phyloP scores from a whole-genome alignment of 148 eudicot species.

The Polygonum maritimum region DNA sequence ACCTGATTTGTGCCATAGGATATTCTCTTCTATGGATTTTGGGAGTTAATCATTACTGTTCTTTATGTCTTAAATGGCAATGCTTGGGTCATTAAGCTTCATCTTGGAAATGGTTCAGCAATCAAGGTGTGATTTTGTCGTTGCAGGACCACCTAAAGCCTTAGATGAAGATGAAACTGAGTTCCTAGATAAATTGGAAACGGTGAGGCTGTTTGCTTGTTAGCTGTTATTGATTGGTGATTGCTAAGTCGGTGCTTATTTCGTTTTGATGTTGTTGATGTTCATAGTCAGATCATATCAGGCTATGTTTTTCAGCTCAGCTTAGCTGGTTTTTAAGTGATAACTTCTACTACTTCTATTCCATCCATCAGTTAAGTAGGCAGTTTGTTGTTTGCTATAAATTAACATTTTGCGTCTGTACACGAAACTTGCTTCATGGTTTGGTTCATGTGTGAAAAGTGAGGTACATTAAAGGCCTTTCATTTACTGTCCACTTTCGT shows the following conservation, averaged over 20 bases:
- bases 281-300: not conserved
- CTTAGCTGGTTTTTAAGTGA: not conserved
- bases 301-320: not conserved
- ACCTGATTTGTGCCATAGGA: not conserved
- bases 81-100: not conserved
- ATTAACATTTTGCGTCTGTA: not conserved
- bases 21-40: not conserved
- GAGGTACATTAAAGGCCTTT: not conserved
- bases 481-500: not conserved
- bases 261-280: not conserved
- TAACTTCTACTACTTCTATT: not conserved
- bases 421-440: not conserved
- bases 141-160: constrained; percentile 96
- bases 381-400: not conserved
- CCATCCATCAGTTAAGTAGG: not conserved
- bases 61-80: not conserved
- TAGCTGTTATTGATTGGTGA: not conserved
- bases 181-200: constrained; percentile 73
- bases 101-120: not conserved
- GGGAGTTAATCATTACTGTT: not conserved
- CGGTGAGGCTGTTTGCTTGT: constrained; percentile 31
- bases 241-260: not conserved
- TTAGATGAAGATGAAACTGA: constrained; percentile 94
- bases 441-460: not conserved
- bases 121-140: constrained; percentile 1